Conservation (phyloP, 2,329 filamentous ascomycete genomes). For the Dryadomyces sulphureus region DNA sequence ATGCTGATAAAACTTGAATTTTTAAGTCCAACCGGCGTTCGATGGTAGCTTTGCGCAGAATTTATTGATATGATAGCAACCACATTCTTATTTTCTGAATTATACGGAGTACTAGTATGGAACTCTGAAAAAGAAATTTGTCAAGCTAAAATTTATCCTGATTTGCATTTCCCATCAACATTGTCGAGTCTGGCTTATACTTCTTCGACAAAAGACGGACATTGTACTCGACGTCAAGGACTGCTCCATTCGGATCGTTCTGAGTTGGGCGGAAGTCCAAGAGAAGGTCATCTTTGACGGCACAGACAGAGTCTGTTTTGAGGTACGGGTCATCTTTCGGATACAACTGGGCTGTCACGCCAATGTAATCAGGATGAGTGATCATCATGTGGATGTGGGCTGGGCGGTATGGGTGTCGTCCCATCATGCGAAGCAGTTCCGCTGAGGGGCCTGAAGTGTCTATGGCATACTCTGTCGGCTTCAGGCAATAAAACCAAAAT, state of each 20-base stretch:
- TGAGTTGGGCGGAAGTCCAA: constrained; percentile 21
- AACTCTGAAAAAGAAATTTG: background rate
- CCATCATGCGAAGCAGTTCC: constrained; percentile 35
- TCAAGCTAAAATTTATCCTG: constrained; percentile 5
- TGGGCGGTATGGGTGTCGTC: constrained; percentile 40
- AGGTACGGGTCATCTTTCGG: constrained; percentile 44
- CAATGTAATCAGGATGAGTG: constrained; percentile 38
- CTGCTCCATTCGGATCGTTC: constrained; percentile 15
- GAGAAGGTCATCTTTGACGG: constrained; percentile 23
- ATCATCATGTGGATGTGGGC: constrained; percentile 46
- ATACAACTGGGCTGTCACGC: constrained; percentile 55
- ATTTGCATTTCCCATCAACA: constrained; percentile 6
- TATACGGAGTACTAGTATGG: no score
- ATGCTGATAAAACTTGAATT: no score
- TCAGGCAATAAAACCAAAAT: constrained; percentile 41
- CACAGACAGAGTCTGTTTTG: constrained; percentile 22
- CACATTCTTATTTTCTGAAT: no score
- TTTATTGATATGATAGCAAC: no score
- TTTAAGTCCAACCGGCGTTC: no score
- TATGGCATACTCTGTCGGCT: constrained; percentile 31
- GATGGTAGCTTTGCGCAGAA: no score
- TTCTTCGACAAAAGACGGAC: constrained; percentile 18
- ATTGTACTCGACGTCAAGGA: constrained; percentile 23
- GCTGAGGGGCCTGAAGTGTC: constrained; percentile 35
- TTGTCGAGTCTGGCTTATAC: constrained; percentile 12